Conservation (phyloP, 371 early-diverging fungal species). For the Lichtheimia ornata region DNA sequence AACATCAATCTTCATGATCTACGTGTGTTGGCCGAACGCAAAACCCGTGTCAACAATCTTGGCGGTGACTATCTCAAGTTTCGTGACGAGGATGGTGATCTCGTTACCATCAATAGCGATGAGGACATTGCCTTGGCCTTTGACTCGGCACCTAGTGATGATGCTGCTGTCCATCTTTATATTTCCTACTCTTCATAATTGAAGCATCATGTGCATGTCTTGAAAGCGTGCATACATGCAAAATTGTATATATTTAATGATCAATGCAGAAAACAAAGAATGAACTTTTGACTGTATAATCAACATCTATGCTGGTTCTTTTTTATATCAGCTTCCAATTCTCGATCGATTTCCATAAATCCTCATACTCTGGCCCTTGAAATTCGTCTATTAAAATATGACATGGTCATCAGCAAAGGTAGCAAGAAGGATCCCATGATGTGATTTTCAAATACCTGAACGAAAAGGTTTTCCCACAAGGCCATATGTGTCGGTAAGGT, state of each 20-base stretch:
- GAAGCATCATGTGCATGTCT: not conserved
- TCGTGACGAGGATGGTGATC: conserved; percentile 85
- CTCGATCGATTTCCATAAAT: conserved; percentile 29
- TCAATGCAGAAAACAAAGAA: conserved; percentile 1
- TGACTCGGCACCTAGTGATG: conserved; percentile 48
- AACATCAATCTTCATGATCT: conserved; percentile 71
- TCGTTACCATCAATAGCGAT: conserved; percentile 72
- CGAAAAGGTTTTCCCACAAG: conserved; percentile 29
- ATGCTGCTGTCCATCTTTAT: conserved; percentile 11
- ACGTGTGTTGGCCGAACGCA: conserved; percentile 71
- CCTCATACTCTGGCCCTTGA: conserved; percentile 35
- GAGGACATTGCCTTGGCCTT: conserved; percentile 85
- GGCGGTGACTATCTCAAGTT: conserved; percentile 58
- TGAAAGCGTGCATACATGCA: not conserved
- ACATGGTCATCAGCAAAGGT: not conserved
- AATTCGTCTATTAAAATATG: conserved; percentile 25
- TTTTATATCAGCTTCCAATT: conserved; percentile 38
- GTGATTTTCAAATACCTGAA: conserved; percentile 25
- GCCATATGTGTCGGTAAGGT: conserved; percentile 44
- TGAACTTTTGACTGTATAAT: not conserved
- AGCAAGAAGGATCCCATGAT: not conserved
- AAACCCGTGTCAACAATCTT: conserved; percentile 48
- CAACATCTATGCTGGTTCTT: no score
- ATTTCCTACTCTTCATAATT: conserved; percentile 6
- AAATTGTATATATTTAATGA: not conserved